These are phyloP conservation scores for Danielozyma ontarioensis DNA, from an alignment of 805 yeast species.

Conservation along the genomic window DNA sequence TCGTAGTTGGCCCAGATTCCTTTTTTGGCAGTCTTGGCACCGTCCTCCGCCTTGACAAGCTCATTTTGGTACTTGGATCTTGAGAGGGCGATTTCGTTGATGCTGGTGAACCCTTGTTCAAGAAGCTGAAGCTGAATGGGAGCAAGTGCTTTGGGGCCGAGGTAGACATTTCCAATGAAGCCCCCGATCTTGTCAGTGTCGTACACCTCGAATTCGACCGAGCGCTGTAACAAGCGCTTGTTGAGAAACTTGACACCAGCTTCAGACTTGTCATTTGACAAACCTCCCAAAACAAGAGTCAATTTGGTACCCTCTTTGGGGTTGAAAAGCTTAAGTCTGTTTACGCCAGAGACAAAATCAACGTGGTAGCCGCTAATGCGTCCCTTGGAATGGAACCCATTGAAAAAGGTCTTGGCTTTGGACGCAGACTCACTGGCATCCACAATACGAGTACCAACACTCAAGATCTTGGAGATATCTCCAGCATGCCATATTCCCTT, in stretches of 20 bases:
- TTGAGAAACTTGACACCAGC: conserved; percentile 51
- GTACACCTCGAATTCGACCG: conserved; percentile 63
- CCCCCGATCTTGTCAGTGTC: conserved; percentile 76
- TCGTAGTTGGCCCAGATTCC: conserved; percentile 70
- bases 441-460: conserved; percentile 56
- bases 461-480: conserved; percentile 41
- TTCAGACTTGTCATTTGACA: conserved; percentile 38
- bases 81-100: conserved; percentile 61
- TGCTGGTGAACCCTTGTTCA: conserved; percentile 56
- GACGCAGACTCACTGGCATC: conserved; percentile 75
- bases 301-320: conserved; percentile 70
- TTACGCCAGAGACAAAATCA: conserved; percentile 66
- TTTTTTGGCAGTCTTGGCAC: conserved; percentile 47
- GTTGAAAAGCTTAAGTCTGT: conserved; percentile 57
- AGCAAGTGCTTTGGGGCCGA: conserved; percentile 38
- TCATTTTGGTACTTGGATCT: conserved; percentile 52
- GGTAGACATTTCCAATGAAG: conserved; percentile 66
- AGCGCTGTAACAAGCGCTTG: conserved; percentile 61
- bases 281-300: conserved; percentile 72
- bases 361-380: conserved; percentile 52
- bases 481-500: conserved; percentile 57
- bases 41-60: conserved; percentile 56
- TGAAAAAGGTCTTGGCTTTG: conserved; percentile 69
- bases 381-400: conserved; percentile 62
- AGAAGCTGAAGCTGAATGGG: conserved; percentile 59